Evolutionary conservation across 768 basidiomycete species (phyloP).

Genomic region (Crucibulum laeve): DNA sequence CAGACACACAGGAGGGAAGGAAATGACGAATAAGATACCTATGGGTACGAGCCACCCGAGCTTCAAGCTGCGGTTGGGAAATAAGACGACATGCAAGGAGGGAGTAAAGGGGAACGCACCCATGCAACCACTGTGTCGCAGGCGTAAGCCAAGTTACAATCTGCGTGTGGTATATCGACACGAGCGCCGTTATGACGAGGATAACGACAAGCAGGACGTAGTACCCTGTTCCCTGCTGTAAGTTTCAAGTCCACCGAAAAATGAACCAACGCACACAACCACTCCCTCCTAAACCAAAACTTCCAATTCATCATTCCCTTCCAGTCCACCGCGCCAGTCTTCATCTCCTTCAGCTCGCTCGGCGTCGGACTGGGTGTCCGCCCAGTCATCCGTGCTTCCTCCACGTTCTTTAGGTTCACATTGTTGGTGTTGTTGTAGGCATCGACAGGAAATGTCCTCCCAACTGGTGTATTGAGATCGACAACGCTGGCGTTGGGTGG

Average conservation of each 20-base stretch:
- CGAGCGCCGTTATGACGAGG: slow-evolving; percentile 43
- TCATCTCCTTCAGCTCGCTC: slow-evolving; percentile 46
- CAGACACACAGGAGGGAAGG: slow-evolving; percentile 70
- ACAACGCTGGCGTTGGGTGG: no score
- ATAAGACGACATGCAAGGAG: background rate
- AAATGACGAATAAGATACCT: slow-evolving; percentile 75
- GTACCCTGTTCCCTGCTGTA: no score
- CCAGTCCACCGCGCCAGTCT: slow-evolving; percentile 40
- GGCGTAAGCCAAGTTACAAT: slow-evolving; percentile 72
- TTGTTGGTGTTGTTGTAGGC: no score
- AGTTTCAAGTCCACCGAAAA: background rate
- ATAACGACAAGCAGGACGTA: slow-evolving; percentile 47
- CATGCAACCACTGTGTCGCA: slow-evolving; percentile 58
- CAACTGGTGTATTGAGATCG: no score
- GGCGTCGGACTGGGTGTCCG: slow-evolving; percentile 66
- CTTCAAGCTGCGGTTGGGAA: slow-evolving; percentile 30
- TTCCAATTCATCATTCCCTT: slow-evolving; percentile 35
- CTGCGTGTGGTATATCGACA: slow-evolving; percentile 61
- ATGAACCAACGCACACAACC: slow-evolving; percentile 42
- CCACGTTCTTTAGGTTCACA: background rate
- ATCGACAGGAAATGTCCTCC: no score
- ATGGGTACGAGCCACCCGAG: slow-evolving; percentile 79
- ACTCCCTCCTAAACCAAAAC: slow-evolving; percentile 54
- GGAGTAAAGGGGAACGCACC: slow-evolving; percentile 46
- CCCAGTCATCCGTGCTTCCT: background rate